Percentiles rank a stretch among this genome's conserved stretches.
Evolutionary conservation across 2,329 filamentous ascomycete species (phyloP).

Genomic region (Apiospora aurea): DNA sequence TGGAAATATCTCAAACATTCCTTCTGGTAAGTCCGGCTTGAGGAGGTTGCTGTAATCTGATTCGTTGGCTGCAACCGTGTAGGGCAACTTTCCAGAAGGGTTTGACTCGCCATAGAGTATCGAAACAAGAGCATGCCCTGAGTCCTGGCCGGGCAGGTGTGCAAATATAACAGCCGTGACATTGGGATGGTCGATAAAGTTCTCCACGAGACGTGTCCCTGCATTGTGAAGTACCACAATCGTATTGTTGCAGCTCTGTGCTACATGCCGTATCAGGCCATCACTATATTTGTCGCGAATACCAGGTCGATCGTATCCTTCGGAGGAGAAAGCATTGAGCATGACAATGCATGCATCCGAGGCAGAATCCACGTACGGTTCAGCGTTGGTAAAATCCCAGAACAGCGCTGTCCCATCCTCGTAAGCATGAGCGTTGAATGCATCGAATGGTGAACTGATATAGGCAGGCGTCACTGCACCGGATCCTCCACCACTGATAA

Average conservation of each 20-base stretch:
- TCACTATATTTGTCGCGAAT: slow-evolving; percentile 73
- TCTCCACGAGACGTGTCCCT: slow-evolving; percentile 65
- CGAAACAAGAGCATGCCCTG: slow-evolving; percentile 60
- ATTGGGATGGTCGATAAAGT: slow-evolving; percentile 68
- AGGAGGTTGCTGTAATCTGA: slow-evolving; percentile 61
- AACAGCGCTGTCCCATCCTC: slow-evolving; percentile 64
- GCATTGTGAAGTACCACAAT: slow-evolving; percentile 72
- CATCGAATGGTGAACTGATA: slow-evolving; percentile 61
- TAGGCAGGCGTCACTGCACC: slow-evolving; percentile 56
- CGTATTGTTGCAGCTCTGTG: slow-evolving; percentile 65
- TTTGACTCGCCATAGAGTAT: slow-evolving; percentile 65
- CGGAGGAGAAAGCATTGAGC: slow-evolving; percentile 73
- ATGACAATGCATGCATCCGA: slow-evolving; percentile 73
- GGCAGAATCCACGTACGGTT: slow-evolving; percentile 55
- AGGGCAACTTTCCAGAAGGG: slow-evolving; percentile 66
- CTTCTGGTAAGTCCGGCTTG: slow-evolving; percentile 64
- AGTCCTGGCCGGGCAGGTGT: slow-evolving; percentile 74
- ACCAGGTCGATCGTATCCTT: slow-evolving; percentile 70
- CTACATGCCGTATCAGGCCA: slow-evolving; percentile 75
- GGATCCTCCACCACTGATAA: slow-evolving; percentile 55
- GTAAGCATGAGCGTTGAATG: slow-evolving; percentile 57
- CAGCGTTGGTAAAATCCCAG: slow-evolving; percentile 61
- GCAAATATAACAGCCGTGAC: slow-evolving; percentile 70
- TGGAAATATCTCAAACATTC: slow-evolving; percentile 58
- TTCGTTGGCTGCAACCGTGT: slow-evolving; percentile 64